phyloP scores from a whole-genome alignment of 2,329 filamentous ascomycete species.

The Graphilbum ipis-grandicollis region DNA sequence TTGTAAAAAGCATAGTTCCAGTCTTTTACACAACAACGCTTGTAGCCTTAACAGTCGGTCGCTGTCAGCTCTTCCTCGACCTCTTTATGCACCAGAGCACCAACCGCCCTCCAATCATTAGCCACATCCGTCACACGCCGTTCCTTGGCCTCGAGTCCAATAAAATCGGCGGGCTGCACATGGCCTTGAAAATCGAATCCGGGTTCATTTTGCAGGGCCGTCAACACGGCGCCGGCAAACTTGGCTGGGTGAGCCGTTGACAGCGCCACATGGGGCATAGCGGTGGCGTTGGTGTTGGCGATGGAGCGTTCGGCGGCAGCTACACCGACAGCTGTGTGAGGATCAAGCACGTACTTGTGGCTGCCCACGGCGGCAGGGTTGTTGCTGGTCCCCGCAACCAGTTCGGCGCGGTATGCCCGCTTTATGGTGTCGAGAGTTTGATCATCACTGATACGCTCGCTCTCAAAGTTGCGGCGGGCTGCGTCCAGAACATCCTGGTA shows the following conservation, averaged over 20 bases:
- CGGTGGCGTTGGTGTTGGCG: conserved; percentile 27
- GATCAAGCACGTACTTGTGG: conserved; percentile 65
- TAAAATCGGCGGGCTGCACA: conserved; percentile 67
- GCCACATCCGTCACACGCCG: conserved; percentile 53
- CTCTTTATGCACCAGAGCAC: conserved; percentile 57
- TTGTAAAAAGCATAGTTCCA: too few relatives aligned
- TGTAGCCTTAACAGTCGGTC: not conserved
- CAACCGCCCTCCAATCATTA: conserved; percentile 57
- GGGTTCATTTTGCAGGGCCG: conserved; percentile 53
- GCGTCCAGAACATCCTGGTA: conserved; percentile 52
- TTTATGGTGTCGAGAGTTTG: conserved; percentile 54
- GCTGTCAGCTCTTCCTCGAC: conserved; percentile 43
- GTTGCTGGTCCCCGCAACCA: not conserved
- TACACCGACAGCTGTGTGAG: conserved; percentile 80
- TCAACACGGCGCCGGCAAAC: conserved; percentile 70
- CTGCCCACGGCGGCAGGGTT: conserved; percentile 11
- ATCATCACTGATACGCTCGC: conserved; percentile 50
- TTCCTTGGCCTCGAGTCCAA: conserved; percentile 60
- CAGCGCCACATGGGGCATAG: conserved; percentile 60
- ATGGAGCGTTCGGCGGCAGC: conserved; percentile 58
- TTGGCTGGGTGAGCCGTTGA: conserved; percentile 94
- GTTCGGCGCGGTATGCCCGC: conserved; percentile 23
- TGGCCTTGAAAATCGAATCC: conserved; percentile 58
- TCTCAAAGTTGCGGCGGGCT: conserved; percentile 62
- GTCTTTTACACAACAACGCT: too few relatives aligned